These are phyloP conservation scores for Dentiscutata heterogama DNA, from an alignment of 371 early-diverging fungal genomes.

Conservation along the genomic window DNA sequence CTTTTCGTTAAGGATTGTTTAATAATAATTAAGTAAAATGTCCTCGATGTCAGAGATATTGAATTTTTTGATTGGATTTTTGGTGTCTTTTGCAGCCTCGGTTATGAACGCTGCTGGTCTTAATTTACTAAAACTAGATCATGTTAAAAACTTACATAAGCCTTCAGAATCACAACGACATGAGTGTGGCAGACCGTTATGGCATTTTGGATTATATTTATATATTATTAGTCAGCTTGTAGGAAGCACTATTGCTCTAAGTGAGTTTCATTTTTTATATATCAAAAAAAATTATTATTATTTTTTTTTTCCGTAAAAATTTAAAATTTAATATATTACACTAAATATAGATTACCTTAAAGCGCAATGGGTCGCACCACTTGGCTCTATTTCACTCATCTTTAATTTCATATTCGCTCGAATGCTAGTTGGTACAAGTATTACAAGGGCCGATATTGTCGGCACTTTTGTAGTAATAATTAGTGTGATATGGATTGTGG, in stretches of 20 bases:
- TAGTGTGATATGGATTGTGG: conserved; percentile 74
- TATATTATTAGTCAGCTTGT: conserved; percentile 72
- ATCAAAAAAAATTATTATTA: neutral
- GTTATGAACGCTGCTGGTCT: conserved; percentile 78
- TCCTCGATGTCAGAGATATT: conserved; percentile 45
- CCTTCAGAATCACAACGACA: conserved; percentile 60
- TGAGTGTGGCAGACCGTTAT: conserved; percentile 73
- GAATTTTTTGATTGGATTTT: conserved; percentile 71
- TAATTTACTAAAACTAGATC: conserved; percentile 75
- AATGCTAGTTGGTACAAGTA: conserved; percentile 73
- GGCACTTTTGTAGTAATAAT: conserved; percentile 75
- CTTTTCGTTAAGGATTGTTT: too few species aligned
- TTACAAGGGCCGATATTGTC: conserved; percentile 70
- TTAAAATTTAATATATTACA: neutral
- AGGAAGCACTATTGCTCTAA: conserved; percentile 75
- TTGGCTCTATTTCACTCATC: conserved; percentile 76
- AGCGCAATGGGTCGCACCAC: conserved; percentile 81
- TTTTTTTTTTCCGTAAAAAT: neutral
- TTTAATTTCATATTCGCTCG: conserved; percentile 80
- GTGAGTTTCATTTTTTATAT: conserved; percentile 54
- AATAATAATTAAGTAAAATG: neutral
- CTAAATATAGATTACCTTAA: conserved; percentile 68
- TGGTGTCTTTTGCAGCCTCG: conserved; percentile 70
- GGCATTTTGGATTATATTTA: conserved; percentile 76
- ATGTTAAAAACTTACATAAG: conserved; percentile 66